Percentiles rank a stretch among this genome's conserved stretches.
Conservation (phyloP, 768 basidiomycete genomes). For the Pulveroboletus sp. region DNA sequence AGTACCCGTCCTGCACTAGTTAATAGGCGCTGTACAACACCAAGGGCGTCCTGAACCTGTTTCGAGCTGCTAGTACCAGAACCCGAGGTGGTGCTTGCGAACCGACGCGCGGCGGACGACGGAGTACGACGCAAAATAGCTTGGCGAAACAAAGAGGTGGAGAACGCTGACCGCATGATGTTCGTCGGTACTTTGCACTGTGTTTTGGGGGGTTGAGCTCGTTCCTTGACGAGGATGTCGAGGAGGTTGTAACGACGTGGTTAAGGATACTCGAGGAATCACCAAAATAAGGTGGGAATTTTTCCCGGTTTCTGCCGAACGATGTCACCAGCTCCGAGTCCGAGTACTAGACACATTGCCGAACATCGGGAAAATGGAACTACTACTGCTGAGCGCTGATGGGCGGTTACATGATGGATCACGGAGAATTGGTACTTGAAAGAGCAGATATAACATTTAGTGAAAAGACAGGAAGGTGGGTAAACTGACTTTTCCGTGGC, state of each 20-base stretch:
- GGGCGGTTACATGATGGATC: no score
- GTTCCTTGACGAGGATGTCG: constrained; percentile 5
- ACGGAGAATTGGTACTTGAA: no score
- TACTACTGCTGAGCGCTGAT: no score
- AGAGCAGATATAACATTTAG: no score
- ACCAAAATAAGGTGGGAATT: not conserved
- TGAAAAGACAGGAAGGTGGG: no score
- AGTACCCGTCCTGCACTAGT: constrained; percentile 47
- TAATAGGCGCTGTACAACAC: constrained; percentile 55
- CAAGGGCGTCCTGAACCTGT: constrained; percentile 68
- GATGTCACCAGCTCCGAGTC: no score
- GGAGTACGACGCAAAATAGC: constrained; percentile 13
- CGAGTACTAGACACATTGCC: no score
- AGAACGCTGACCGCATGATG: constrained; percentile 26
- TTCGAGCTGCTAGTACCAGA: constrained; percentile 46
- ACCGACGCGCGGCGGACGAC: constrained; percentile 31
- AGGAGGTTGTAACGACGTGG: constrained; percentile 1
- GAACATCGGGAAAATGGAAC: no score
- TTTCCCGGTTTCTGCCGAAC: not conserved
- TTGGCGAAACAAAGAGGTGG: constrained; percentile 25
- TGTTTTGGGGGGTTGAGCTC: constrained; percentile 1
- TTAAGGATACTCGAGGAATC: not conserved
- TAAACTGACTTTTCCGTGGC: no score
- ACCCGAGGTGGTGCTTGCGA: constrained; percentile 40
- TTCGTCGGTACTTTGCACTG: constrained; percentile 1